Evolutionary conservation across 1,139 yeast genomes (phyloP), one percentile per base, ranked within the genome.

Genomic region (Yamadazyma triangularis): DNA sequence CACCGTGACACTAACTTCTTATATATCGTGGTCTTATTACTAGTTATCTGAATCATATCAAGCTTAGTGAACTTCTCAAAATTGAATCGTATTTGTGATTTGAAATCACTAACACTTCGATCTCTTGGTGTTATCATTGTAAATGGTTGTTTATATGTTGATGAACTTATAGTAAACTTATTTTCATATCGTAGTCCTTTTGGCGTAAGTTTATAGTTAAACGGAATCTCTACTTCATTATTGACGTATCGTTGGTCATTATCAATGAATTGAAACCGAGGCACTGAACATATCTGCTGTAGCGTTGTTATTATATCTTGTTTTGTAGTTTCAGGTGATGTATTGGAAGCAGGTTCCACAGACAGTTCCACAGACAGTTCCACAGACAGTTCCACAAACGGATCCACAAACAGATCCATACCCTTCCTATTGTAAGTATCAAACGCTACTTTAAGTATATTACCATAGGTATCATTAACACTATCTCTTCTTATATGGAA

Each of bases 221-320:
- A 61, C 4, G 52, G 53, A 8, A 64, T 44, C 28, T 47, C 50
- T 3, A 40, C 30, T 15, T 47, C 35, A 4, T 63, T 63, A 7
- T 41, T 36, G 30, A 44, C 35, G 33, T 48, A 66, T 14, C 45
- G 38, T 7, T 35, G 32, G 36, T 64, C 67, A 29, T 53, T 44
- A 16, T 53, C 55, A 4, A 66, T 47, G 34, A 43, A 62, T 9
- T 62, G 57, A 38, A 46, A 58, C 26, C 73, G 45, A 2, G 73
- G 73, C 8, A 68, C 27, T 3, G 68, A 72, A 9, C 20, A 18
- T 18, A 18, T 18, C 6, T 7, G 8, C 9, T 18, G 20, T 18
- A 18, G 9, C 6, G 9, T 7, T 9, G 6, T 9, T 18, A 18
- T 9, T 7, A 18, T 18, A 9, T 6, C 9, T 9, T 18, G 6